Evolutionary conservation across 2,329 filamentous ascomycete genomes (phyloP), one percentile per base, ranked within the genome.

Genomic region (Rhynchosporium secalis): DNA sequence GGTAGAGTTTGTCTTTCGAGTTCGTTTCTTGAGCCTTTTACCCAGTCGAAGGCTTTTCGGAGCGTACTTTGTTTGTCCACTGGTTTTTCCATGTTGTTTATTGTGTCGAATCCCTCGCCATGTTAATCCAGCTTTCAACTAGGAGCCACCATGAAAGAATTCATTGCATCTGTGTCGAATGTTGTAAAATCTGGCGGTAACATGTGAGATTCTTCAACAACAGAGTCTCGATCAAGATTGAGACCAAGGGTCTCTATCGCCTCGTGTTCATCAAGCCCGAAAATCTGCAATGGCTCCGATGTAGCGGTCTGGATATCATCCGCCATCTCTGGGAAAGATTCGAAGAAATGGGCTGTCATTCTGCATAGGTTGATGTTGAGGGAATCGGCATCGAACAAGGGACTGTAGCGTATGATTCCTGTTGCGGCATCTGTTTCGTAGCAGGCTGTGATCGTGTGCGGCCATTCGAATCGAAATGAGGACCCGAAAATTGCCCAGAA

Each of bases 401-500:
- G 51, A 40, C 51, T 54, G 20, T 54, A 54, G 33, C 51, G 51
- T 4, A 54, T 33, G 36, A 54, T 54, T 3, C 51, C 51, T 13
- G 51, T 40, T 3, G 36, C 26, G 13, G 51, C 36, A 15, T 41
- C 36, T 5, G 51, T 41, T 36, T 54, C 51, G 33, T 54, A 54
- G n/a, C 51, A 54, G 38, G 51, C n/a, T 20, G 36, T 41, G n/a
- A 54, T 41, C n/a, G 51, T 28, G 33, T 54, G 40, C 15, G 51
- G 51, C 51, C 51, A 54, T 54, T 54, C 51, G 36, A 54, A 54
- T n/a, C 36, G 20, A 10, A 54, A 54, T n/a, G 33, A 54, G 20
- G 51, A 54, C 8, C 51, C 51, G 8, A 54, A 54, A 9, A 54
- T 54, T 13, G 51, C 51, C 51, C 51, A 54, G 51, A 54, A 54